Base-by-base conservation (phyloP, 140 eudicot genomes). In the Bidens hawaiensis region DNA sequence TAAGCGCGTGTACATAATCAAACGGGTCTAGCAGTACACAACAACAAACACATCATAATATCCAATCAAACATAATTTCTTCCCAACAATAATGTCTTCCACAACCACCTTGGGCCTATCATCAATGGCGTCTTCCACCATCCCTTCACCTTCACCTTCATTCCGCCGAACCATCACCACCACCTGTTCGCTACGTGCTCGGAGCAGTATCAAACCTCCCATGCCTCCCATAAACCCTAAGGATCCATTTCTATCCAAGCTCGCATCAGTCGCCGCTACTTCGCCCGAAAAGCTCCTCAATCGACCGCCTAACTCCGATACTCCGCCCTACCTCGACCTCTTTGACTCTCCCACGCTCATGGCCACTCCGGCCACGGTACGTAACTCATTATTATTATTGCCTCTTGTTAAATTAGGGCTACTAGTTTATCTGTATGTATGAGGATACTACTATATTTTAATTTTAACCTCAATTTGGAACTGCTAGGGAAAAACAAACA, bases 321-420 rank as follows among this genome's bases (percentile, higher is more conserved):
- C 56, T 17, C 94, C 87, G 51, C 97, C 97, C 6, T 83, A 40
- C 47, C 45, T 89, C 80, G 89, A 86, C 76, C 42, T 83, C 2
- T 79, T 78, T 11, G 89, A 81, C 5, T 77, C 87, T 16, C 93
- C 93, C 4, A 48, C 48, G 26, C 91, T 78, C 75, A 89, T 85
- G 97, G 95, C 95, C 59, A 70, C 88, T 18, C 87, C 93, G 36
- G 94, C 97, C 11, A 67, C 79, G 25, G 95, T 85, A 75, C 18
- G 14, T 54, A 22, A 33, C 18, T 30, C 28, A 50, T 49, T 15
- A 45, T 47, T 34, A 48, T 43, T 19, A 19, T 18, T 25, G 2
- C 19, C 18, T 59, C 64, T 64, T 38, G 19, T 61, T 15, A 19
- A 52, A 16, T 66, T 38, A 53, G n/a, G n/a, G n/a, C n/a, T n/a